Conservation (phyloP, 805 yeast species). For the Saccharomycopsis babjevae region DNA sequence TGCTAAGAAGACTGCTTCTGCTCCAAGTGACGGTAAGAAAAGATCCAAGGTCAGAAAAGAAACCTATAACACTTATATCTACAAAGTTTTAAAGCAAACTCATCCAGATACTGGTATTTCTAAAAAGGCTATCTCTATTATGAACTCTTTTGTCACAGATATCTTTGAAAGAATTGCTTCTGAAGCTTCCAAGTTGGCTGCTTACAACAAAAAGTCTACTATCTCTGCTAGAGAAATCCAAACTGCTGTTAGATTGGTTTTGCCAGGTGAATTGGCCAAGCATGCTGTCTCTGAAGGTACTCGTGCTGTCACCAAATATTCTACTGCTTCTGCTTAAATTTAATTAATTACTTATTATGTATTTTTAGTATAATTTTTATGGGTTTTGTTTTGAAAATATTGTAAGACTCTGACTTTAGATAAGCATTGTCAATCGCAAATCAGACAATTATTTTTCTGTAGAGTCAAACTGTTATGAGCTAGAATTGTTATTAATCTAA, state of each 20-base stretch:
- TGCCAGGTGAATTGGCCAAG: slow-evolving; percentile 98
- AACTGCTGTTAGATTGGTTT: slow-evolving; percentile 95
- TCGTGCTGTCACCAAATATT: slow-evolving; percentile 94
- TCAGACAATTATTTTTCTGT: neutral
- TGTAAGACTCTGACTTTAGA: neutral
- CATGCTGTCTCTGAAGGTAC: slow-evolving; percentile 99
- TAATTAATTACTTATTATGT: neutral
- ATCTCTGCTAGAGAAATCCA: slow-evolving; percentile 97
- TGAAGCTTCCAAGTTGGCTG: slow-evolving; percentile 97
- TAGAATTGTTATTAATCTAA: neutral
- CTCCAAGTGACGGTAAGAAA: slow-evolving; percentile 49
- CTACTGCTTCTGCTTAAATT: slow-evolving; percentile 34
- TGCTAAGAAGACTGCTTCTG: slow-evolving; percentile 77
- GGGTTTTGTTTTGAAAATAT: neutral
- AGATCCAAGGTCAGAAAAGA: slow-evolving; percentile 95
- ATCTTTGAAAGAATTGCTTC: slow-evolving; percentile 96
- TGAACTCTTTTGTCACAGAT: slow-evolving; percentile 97
- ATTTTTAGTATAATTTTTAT: neutral
- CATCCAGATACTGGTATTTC: slow-evolving; percentile 99
- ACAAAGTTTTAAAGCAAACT: slow-evolving; percentile 97
- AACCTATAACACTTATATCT: slow-evolving; percentile 95
- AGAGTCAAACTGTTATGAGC: slow-evolving; percentile 1
- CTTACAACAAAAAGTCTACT: slow-evolving; percentile 96
- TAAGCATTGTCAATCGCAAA: neutral
- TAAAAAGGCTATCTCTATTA: slow-evolving; percentile 95